These are phyloP conservation scores for Arthrobotrys sinensis DNA, from an alignment of 2,329 filamentous ascomycete genomes.

Conservation along the genomic window DNA sequence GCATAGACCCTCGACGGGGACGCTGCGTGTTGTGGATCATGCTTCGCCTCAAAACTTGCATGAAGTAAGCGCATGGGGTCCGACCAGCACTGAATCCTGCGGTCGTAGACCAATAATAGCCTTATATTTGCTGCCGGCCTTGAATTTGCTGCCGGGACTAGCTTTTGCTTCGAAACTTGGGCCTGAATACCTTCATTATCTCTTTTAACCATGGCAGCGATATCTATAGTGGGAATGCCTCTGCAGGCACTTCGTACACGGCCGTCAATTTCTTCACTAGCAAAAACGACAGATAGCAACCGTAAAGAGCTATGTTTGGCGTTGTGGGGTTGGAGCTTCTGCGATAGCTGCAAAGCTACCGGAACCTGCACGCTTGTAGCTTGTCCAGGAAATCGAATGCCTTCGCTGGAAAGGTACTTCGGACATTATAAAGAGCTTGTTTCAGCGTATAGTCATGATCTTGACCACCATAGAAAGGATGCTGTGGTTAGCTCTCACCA, in stretches of 20 bases:
- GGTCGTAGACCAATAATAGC: background rate
- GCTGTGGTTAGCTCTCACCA: constrained; percentile 62
- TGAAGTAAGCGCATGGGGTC: background rate
- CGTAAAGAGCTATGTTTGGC: constrained; percentile 55
- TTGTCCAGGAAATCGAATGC: constrained; percentile 61
- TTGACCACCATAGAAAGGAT: constrained; percentile 49
- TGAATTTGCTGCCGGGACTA: too few species aligned
- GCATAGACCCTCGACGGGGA: background rate
- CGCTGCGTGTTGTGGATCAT: constrained; percentile 24
- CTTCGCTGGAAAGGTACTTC: constrained; percentile 62
- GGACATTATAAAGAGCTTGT: constrained; percentile 62
- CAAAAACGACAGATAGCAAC: constrained; percentile 55
- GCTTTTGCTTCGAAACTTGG: background rate
- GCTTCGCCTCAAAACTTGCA: constrained; percentile 38
- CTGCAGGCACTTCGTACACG: constrained; percentile 21
- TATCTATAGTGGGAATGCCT: background rate
- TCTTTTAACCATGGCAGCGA: constrained; percentile 7
- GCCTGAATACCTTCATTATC: background rate
- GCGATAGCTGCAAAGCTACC: constrained; percentile 49
- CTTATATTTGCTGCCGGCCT: background rate
- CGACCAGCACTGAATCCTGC: background rate
- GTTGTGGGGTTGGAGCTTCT: constrained; percentile 62
- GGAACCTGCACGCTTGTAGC: constrained; percentile 37
- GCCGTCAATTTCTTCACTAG: constrained; percentile 44
- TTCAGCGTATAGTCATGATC: constrained; percentile 59